Conservation (phyloP, 2,329 filamentous ascomycete species). For the Diplodia corticola region DNA sequence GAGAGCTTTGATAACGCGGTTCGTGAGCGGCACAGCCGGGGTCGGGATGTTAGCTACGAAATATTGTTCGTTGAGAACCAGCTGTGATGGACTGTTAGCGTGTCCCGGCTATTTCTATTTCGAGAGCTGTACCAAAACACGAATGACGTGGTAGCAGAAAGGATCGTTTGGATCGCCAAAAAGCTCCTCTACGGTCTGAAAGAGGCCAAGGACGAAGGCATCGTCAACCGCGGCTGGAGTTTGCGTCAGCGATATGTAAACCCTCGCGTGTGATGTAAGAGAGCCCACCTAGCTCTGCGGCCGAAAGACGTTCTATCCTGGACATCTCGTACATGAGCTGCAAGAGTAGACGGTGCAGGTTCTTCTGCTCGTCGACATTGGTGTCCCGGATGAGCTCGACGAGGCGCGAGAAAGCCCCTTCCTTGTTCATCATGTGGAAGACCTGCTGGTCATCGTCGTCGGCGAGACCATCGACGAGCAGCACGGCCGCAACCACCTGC, state of each 20-base stretch:
- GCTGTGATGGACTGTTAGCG: slow-evolving; percentile 49
- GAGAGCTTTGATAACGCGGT: slow-evolving; percentile 89
- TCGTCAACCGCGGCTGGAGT: slow-evolving; percentile 61
- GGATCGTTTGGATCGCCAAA: slow-evolving; percentile 88
- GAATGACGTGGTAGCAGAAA: slow-evolving; percentile 93
- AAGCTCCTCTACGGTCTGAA: slow-evolving; percentile 82
- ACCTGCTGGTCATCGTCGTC: slow-evolving; percentile 69
- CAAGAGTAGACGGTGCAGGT: slow-evolving; percentile 77
- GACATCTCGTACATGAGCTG: slow-evolving; percentile 97
- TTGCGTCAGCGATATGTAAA: slow-evolving; percentile 24
- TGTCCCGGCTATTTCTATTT: not conserved
- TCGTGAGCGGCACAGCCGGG: slow-evolving; percentile 64
- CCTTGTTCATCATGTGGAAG: slow-evolving; percentile 84
- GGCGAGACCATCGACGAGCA: slow-evolving; percentile 81
- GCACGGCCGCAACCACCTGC: slow-evolving; percentile 77
- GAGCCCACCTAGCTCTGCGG: slow-evolving; percentile 71
- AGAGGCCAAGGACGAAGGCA: slow-evolving; percentile 78
- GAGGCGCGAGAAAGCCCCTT: slow-evolving; percentile 79
- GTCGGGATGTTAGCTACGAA: slow-evolving; percentile 69
- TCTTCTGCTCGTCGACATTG: slow-evolving; percentile 62
- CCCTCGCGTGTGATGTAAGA: too few relatives aligned
- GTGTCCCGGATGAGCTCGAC: slow-evolving; percentile 75
- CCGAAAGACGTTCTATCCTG: slow-evolving; percentile 77
- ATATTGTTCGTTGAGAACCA: slow-evolving; percentile 97
- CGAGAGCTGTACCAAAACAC: slow-evolving; percentile 69